These are phyloP conservation scores for Aspergillus sojae DNA, from an alignment of 2,329 filamentous ascomycete genomes.

Conservation along the genomic window DNA sequence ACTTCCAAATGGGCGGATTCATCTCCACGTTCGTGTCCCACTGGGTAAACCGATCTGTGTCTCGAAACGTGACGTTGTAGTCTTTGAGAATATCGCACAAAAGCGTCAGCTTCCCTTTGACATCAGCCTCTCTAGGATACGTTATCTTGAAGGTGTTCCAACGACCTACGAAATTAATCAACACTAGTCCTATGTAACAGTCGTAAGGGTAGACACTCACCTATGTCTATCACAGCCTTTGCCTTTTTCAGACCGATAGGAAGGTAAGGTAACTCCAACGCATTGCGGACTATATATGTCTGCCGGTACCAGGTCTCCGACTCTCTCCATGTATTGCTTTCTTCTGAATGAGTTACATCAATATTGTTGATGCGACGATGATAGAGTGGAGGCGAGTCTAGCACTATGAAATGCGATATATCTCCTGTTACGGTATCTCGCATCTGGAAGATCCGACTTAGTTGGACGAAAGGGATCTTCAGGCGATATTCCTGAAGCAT, in stretches of 20 bases:
- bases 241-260: slow-evolving; percentile 53
- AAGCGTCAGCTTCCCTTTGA: slow-evolving; percentile 39
- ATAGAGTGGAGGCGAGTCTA: slow-evolving; percentile 50
- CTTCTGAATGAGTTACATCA: slow-evolving; percentile 45
- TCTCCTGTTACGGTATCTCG: slow-evolving; percentile 18
- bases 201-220: slow-evolving; percentile 34
- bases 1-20: slow-evolving; percentile 38
- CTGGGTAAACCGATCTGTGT: slow-evolving; percentile 45
- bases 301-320: slow-evolving; percentile 64
- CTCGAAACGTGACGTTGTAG: slow-evolving; percentile 67
- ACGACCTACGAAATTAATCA: slow-evolving; percentile 45
- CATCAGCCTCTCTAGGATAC: slow-evolving; percentile 41
- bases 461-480: slow-evolving; percentile 48
- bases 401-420: slow-evolving; percentile 39
- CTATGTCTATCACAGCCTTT: slow-evolving; percentile 62
- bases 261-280: slow-evolving; percentile 34
- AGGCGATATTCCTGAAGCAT: slow-evolving; percentile 43
- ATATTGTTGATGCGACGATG: slow-evolving; percentile 42
- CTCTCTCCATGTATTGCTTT: slow-evolving; percentile 55
- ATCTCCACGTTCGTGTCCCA: slow-evolving; percentile 30
- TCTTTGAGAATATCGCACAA: slow-evolving; percentile 64
- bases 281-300: slow-evolving; percentile 61
- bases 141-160: slow-evolving; percentile 64
- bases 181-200: background rate
- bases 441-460: slow-evolving; percentile 43